Evolutionary conservation across 148 eudicot species (phyloP).

Genomic region (Diospyros lotus): DNA sequence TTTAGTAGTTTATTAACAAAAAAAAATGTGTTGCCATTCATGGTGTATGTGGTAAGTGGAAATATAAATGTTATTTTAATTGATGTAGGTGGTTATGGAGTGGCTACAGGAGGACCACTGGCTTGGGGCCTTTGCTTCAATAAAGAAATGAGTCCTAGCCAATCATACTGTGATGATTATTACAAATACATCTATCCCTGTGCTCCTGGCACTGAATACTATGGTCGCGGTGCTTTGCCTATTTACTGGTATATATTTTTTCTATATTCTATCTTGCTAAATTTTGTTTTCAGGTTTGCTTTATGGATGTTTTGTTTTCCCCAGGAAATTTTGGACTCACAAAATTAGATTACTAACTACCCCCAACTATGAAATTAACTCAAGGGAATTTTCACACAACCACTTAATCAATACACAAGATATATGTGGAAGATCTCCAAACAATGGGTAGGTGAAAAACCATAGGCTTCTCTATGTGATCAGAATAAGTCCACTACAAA

Average conservation of each 20-base stretch:
- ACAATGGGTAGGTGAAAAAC: too few species aligned
- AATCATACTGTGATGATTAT: slow-evolving; percentile 72
- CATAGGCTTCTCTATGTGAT: too few species aligned
- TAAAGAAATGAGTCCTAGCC: slow-evolving; percentile 95
- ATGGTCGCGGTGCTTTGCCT: slow-evolving; percentile 95
- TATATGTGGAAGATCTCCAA: too few species aligned
- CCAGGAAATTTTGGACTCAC: too few species aligned
- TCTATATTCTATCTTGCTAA: background rate
- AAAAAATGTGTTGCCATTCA: background rate
- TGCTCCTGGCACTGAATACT: slow-evolving; percentile 78
- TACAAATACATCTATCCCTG: slow-evolving; percentile 84
- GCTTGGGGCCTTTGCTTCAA: slow-evolving; percentile 99
- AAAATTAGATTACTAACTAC: too few species aligned
- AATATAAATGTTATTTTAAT: background rate
- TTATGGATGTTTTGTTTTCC: background rate
- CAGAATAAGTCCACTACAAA: too few species aligned
- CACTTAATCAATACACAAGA: too few species aligned
- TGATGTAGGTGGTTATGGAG: slow-evolving; percentile 87
- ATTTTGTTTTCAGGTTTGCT: background rate
- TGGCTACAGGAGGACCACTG: slow-evolving; percentile 85
- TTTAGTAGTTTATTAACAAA: too few species aligned
- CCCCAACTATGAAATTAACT: too few species aligned
- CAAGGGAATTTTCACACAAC: too few species aligned
- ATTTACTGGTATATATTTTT: slow-evolving; percentile 64
- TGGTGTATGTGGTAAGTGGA: background rate